A percentile compares a stretch with the other conserved stretches of the same genome.
Evolutionary conservation across 495 filamentous ascomycete species (phyloP).

Genomic region (Trichocladium uniseriatum): DNA sequence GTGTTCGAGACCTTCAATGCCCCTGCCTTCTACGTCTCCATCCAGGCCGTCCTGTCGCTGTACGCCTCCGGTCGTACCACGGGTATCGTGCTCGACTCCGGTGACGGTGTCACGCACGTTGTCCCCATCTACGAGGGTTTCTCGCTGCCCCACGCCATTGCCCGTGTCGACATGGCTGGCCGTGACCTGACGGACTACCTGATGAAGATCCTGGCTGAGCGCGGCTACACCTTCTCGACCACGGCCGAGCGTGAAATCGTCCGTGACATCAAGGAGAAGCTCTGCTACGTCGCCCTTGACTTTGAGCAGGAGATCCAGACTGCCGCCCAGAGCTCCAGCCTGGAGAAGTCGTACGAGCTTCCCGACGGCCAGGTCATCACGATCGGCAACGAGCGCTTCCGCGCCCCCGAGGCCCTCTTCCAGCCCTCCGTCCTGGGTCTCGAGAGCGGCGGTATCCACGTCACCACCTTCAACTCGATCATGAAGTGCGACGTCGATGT

Average conservation of each 20-base stretch:
- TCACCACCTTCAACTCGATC: conserved; percentile 99
- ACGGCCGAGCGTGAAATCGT: conserved; percentile 99
- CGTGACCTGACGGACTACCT: conserved; percentile 99
- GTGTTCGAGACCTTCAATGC: conserved; percentile 99
- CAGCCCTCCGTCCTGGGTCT: conserved; percentile 97
- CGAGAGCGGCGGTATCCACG: conserved; percentile 97
- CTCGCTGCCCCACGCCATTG: conserved; percentile 97
- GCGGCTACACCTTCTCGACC: conserved; percentile 98
- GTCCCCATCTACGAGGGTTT: conserved; percentile 99
- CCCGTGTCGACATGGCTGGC: conserved; percentile 99
- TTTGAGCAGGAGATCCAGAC: conserved; percentile 99
- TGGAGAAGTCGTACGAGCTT: conserved; percentile 99
- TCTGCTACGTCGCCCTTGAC: conserved; percentile 98
- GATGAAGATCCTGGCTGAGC: conserved; percentile 99
- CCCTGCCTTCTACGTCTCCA: conserved; percentile 99
- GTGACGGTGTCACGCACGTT: conserved; percentile 99
- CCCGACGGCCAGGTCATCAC: conserved; percentile 99
- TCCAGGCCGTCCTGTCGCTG: conserved; percentile 97
- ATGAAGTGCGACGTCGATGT: conserved; percentile 99
- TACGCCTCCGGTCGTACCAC: conserved; percentile 99
- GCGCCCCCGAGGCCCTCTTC: conserved; percentile 98
- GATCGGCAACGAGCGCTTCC: conserved; percentile 99
- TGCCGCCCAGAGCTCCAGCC: conserved; percentile 85
- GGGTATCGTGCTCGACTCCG: conserved; percentile 99
- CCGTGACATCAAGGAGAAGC: conserved; percentile 99